Evolutionary conservation across 805 yeast species (phyloP).

Genomic region (Tetrapisispora taiwanensis): DNA sequence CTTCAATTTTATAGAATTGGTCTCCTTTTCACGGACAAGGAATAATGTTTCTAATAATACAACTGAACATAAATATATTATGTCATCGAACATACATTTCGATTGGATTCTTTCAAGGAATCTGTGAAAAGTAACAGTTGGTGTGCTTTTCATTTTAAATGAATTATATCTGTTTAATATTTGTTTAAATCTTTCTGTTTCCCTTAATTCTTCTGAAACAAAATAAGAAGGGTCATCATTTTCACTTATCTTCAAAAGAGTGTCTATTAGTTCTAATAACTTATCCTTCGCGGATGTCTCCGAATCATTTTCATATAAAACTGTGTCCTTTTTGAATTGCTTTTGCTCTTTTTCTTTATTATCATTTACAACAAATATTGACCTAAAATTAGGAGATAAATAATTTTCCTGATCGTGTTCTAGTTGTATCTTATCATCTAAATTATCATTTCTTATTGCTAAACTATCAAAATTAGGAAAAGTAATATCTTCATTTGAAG

Average conservation of each 20-base stretch:
- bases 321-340: not conserved
- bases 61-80: conserved; percentile 20
- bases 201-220: not conserved
- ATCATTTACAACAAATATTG: not conserved
- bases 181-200: conserved; percentile 2
- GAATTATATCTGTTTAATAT: not conserved
- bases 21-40: conserved; percentile 7
- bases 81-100: conserved; percentile 23
- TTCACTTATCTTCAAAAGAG: conserved; percentile 8
- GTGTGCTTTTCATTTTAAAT: conserved; percentile 24
- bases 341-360: not conserved
- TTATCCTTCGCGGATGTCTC: conserved; percentile 6
- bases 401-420: not conserved
- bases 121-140: conserved; percentile 18
- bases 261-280: conserved; percentile 9
- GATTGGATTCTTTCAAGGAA: conserved; percentile 22
- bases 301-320: not conserved
- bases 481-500: not conserved
- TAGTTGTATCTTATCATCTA: not conserved
- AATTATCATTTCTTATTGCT: not conserved
- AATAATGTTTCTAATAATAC: conserved; percentile 18
- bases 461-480: not conserved
- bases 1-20: conserved; percentile 8
- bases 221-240: not conserved
- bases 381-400: not conserved